phyloP scores from a whole-genome alignment of 129 eudicot species.

The Tagetes erecta region DNA sequence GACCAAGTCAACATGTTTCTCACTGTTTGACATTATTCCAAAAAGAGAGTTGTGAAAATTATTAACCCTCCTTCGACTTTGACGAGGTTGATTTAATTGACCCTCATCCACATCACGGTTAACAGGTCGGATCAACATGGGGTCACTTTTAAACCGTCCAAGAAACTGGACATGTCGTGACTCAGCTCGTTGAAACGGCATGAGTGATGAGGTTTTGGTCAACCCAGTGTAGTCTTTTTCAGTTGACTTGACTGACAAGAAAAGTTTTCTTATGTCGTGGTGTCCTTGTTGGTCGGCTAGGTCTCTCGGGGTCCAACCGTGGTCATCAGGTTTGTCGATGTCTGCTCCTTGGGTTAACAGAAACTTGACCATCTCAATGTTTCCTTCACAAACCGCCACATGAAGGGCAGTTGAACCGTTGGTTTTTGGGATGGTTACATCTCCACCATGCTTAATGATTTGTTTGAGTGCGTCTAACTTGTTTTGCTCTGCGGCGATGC shows the following conservation, averaged over 20 bases:
- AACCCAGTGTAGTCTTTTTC: constrained; percentile 27
- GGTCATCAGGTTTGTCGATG: constrained; percentile 49
- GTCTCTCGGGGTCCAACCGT: constrained; percentile 85
- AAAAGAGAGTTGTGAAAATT: constrained; percentile 73
- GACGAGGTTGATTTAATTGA: constrained; percentile 39
- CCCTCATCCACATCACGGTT: constrained; percentile 34
- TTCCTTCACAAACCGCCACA: constrained; percentile 89
- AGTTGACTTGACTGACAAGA: constrained; percentile 35
- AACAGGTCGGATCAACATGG: constrained; percentile 42
- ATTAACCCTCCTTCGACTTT: constrained; percentile 56
- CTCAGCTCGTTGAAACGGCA: constrained; percentile 42
- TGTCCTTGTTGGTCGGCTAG: constrained; percentile 98
- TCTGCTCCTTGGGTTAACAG: constrained; percentile 65
- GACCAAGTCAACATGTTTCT: constrained; percentile 31
- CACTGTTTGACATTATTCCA: constrained; percentile 73
- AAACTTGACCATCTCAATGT: constrained; percentile 60
- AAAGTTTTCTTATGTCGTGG: constrained; percentile 60
- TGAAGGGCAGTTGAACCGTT: constrained; percentile 85
- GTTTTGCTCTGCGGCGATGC: constrained; percentile 76
- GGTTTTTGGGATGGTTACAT: constrained; percentile 54
- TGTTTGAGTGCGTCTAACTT: constrained; percentile 56
- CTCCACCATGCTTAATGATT: constrained; percentile 57
- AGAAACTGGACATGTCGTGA: constrained; percentile 59
- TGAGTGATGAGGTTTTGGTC: constrained; percentile 35
- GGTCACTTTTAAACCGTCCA: constrained; percentile 68